Conservation (phyloP, 768 basidiomycete species). For the Leccinum subgranulosum region DNA sequence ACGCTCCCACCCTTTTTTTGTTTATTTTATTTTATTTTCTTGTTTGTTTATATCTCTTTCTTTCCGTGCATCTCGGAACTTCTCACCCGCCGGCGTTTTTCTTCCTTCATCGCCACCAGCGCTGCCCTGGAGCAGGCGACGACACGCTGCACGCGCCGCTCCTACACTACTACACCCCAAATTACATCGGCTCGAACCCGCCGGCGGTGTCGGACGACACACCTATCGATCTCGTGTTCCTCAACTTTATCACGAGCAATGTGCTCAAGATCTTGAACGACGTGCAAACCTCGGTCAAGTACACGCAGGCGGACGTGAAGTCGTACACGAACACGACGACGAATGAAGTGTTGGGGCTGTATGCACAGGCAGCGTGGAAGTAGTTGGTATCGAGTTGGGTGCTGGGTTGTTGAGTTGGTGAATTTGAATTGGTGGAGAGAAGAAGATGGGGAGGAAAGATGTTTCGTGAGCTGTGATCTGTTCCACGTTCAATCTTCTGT, state of each 20-base stretch:
- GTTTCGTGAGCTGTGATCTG: neutral
- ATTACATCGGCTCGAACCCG: slow-evolving; percentile 55
- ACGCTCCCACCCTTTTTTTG: no score
- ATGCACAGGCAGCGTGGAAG: slow-evolving; percentile 37
- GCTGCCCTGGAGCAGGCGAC: slow-evolving; percentile 74
- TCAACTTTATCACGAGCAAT: slow-evolving; percentile 59
- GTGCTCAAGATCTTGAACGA: slow-evolving; percentile 54
- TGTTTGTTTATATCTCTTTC: no score
- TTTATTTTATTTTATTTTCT: no score
- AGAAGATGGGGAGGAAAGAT: neutral
- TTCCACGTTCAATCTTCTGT: no score
- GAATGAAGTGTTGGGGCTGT: slow-evolving; percentile 37
- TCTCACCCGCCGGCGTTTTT: neutral
- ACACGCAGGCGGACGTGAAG: slow-evolving; percentile 47
- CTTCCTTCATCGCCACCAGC: slow-evolving; percentile 29
- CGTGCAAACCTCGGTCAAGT: slow-evolving; percentile 49
- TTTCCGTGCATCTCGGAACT: neutral
- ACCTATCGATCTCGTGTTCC: slow-evolving; percentile 70
- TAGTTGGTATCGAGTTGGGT: neutral
- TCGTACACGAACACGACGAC: slow-evolving; percentile 49
- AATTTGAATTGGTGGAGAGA: no score
- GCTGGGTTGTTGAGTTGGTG: neutral
- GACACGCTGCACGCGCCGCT: slow-evolving; percentile 64
- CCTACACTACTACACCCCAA: slow-evolving; percentile 50
- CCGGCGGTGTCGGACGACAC: slow-evolving; percentile 49